Conservation (phyloP, 176 grass and related monocot genomes). For the Phoenix roebelenii region DNA sequence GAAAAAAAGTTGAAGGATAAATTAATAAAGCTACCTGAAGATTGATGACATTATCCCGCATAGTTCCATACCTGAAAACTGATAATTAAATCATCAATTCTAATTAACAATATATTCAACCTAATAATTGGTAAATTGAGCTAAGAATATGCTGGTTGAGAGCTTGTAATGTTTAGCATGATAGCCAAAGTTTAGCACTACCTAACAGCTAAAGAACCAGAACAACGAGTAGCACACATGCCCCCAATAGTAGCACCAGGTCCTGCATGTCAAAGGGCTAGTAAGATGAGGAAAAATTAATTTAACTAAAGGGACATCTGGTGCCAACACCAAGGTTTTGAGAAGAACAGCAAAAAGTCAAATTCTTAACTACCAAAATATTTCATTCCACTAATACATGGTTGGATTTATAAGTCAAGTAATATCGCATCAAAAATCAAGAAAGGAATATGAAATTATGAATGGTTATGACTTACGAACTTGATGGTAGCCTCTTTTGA, state of each 20-base stretch:
- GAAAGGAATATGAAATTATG: too few relatives aligned
- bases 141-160: background rate
- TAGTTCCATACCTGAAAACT: constrained; percentile 98
- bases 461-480: too few relatives aligned
- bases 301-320: too few relatives aligned
- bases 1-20: constrained; percentile 11
- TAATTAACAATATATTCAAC: constrained; percentile 26
- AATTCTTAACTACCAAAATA: too few relatives aligned
- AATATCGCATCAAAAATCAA: too few relatives aligned
- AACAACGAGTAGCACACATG: constrained; percentile 96
- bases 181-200: constrained; percentile 38
- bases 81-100: constrained; percentile 54
- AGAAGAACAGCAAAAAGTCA: too few relatives aligned
- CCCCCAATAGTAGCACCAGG: constrained; percentile 95
- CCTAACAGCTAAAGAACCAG: constrained; percentile 99
- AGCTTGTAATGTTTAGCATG: constrained; percentile 9
- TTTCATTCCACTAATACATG: too few relatives aligned
- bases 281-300: too few relatives aligned
- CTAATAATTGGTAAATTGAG: constrained; percentile 5
- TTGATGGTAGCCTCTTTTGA: too few relatives aligned
- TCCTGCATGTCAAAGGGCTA: constrained; percentile 40
- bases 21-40: constrained; percentile 46
- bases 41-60: constrained; percentile 98
- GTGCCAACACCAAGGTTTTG: too few relatives aligned
- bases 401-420: too few relatives aligned